Evolutionary conservation across 208 protist genomes (phyloP), one percentile per base, ranked within the genome.

Genomic region (Wallacemonas sp.): DNA sequence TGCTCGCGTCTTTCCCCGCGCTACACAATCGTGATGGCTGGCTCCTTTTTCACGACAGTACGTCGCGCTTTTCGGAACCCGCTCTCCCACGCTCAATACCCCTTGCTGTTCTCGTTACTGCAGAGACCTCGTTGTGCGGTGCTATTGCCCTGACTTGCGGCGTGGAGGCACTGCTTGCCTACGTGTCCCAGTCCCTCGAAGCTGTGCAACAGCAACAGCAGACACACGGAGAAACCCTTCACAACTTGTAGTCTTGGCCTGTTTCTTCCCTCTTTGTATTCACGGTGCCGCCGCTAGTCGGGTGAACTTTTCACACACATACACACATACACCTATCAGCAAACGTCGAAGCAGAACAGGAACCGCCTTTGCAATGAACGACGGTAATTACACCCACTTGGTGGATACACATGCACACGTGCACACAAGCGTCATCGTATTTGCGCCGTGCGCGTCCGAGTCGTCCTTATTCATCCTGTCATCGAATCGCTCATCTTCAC

Each of bases 61-160:
- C n/a, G n/a, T n/a, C n/a, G n/a, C n/a, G n/a, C n/a, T n/a, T n/a
- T n/a, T n/a, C n/a, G n/a, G n/a, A n/a, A n/a, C n/a, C n/a, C n/a
- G 29, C 5, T 22, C 24, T 34, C 21, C 24, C n/a, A n/a, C n/a
- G n/a, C n/a, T n/a, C n/a, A n/a, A n/a, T 78, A n/a, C 83, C 89
- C 15, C 44, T 57, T 2, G 85, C 91, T 54, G 89, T 92, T 12
- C 62, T 66, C n/a, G 37, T 92, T n/a, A 71, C 81, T 6, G 81
- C 86, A 21, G 63, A 79, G 17, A 91, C 87, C 9, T 71, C 81
- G 0, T 63, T 93, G 32, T 93, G 83, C 42, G 85, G 85, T 10
- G 74, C 75, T 26, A 64, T 87, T 29, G 69, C 73, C 15, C 71
- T 92, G 9, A 61, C 67, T 0, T 64, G 67, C 3, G 79, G 82